These are phyloP conservation scores for Gaertneriomyces sp. DNA, from an alignment of 192 early-diverging fungal species.

Conservation along the genomic window DNA sequence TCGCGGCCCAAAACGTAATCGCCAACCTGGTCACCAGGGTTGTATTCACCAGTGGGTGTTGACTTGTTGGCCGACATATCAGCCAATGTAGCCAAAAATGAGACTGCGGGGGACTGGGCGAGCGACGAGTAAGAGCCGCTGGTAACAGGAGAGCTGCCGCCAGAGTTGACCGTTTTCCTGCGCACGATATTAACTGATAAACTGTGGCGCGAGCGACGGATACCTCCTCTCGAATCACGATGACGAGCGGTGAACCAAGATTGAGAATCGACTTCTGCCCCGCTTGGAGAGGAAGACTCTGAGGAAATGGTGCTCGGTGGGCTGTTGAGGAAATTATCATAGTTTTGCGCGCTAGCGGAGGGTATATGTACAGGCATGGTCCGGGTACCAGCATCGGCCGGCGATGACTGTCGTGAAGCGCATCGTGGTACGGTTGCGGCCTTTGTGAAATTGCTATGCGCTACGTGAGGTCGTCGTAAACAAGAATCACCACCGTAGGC, in stretches of 20 bases:
- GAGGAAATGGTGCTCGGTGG: constrained; percentile 14
- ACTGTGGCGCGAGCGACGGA: constrained; percentile 22
- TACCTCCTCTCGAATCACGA: neutral
- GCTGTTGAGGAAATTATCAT: neutral
- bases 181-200: constrained; percentile 28
- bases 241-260: neutral
- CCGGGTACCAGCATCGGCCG: neutral
- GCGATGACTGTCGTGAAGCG: neutral
- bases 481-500: neutral
- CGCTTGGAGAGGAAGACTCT: neutral
- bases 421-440: neutral
- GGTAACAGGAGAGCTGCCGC: constrained; percentile 23
- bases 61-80: constrained; percentile 6
- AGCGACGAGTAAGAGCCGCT: constrained; percentile 29
- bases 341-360: neutral
- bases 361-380: constrained; percentile 16
- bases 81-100: constrained; percentile 23
- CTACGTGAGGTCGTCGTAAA: neutral
- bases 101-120: constrained; percentile 24
- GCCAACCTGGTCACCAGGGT: constrained; percentile 70
- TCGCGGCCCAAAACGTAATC: constrained; percentile 65
- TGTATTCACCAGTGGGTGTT: constrained; percentile 38
- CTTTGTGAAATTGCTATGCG: constrained; percentile 1
- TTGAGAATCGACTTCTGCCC: neutral
- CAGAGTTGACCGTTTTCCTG: constrained; percentile 13